phyloP scores from a whole-genome alignment of 208 protist species.

The Trichomonas tenax region DNA sequence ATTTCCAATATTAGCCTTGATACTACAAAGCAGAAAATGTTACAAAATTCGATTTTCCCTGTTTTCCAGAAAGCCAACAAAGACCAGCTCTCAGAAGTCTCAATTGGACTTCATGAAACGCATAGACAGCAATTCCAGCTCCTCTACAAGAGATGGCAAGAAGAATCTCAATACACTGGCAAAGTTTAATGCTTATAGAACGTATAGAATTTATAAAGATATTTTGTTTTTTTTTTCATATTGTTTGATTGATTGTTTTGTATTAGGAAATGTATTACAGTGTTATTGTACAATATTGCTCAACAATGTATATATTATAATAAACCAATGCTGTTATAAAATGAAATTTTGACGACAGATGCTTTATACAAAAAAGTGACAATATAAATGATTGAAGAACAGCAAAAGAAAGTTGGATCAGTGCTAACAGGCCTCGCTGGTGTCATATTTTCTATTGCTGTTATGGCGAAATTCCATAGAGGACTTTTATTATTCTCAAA shows the following conservation, averaged over 20 bases:
- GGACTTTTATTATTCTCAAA: background rate
- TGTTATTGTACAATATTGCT: too few species aligned
- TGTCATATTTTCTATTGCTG: background rate
- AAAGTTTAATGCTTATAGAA: slow-evolving; percentile 2
- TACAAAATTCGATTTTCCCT: background rate
- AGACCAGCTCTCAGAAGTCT: background rate
- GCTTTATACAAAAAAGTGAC: background rate
- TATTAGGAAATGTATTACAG: too few species aligned
- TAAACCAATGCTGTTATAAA: too few species aligned
- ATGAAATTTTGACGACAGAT: too few species aligned
- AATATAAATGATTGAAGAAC: background rate
- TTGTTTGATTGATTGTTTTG: too few species aligned
- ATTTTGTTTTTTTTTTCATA: background rate
- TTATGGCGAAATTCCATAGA: background rate
- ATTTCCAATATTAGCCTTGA: background rate
- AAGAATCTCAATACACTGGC: background rate
- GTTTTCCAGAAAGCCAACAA: background rate
- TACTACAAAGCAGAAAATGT: background rate
- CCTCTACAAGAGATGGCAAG: background rate
- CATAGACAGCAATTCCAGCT: background rate
- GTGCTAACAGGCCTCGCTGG: background rate
- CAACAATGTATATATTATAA: too few species aligned
- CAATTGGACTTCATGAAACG: background rate
- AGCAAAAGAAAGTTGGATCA: background rate
- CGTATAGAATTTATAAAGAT: background rate